These are phyloP conservation scores for Globisporangium megalacanthum DNA, from an alignment of 352 stramenopile species.

Conservation along the genomic window DNA sequence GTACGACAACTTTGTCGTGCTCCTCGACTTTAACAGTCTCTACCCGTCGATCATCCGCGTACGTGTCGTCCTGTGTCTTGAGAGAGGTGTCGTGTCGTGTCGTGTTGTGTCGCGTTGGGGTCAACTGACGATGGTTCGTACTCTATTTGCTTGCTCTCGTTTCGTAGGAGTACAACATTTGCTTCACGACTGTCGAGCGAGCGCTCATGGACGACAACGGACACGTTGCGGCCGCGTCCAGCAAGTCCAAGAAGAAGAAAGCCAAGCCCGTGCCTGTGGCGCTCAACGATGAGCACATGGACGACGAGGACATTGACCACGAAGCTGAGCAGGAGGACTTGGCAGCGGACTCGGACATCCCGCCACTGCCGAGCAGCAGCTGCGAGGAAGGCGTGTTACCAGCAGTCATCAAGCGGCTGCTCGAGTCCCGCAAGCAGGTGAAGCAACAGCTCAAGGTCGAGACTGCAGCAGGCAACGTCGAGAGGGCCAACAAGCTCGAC, in stretches of 20 bases:
- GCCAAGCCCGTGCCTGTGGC: slow-evolving; percentile 39
- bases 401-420: slow-evolving; percentile 95
- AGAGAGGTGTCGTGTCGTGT: neutral
- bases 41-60: slow-evolving; percentile 98
- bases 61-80: slow-evolving; percentile 10
- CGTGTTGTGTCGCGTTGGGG: neutral
- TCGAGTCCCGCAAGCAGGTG: slow-evolving; percentile 96
- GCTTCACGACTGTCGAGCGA: slow-evolving; percentile 98
- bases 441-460: slow-evolving; percentile 97
- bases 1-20: slow-evolving; percentile 99
- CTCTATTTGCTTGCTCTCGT: slow-evolving; percentile 2
- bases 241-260: slow-evolving; percentile 46
- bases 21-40: slow-evolving; percentile 99
- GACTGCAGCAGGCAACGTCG: slow-evolving; percentile 81
- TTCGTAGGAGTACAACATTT: slow-evolving; percentile 99
- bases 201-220: slow-evolving; percentile 54
- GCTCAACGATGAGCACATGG: slow-evolving; percentile 67
- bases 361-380: slow-evolving; percentile 69
- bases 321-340: slow-evolving; percentile 54
- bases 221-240: slow-evolving; percentile 17
- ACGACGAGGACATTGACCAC: slow-evolving; percentile 77
- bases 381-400: slow-evolving; percentile 92
- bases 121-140: neutral
- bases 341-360: slow-evolving; percentile 79
- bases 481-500: slow-evolving; percentile 90